A percentile compares a stretch with the other conserved stretches of the same genome.
Evolutionary conservation across 371 early-diverging fungal genomes (phyloP).

Genomic region (Zancudomyces culisetae): DNA sequence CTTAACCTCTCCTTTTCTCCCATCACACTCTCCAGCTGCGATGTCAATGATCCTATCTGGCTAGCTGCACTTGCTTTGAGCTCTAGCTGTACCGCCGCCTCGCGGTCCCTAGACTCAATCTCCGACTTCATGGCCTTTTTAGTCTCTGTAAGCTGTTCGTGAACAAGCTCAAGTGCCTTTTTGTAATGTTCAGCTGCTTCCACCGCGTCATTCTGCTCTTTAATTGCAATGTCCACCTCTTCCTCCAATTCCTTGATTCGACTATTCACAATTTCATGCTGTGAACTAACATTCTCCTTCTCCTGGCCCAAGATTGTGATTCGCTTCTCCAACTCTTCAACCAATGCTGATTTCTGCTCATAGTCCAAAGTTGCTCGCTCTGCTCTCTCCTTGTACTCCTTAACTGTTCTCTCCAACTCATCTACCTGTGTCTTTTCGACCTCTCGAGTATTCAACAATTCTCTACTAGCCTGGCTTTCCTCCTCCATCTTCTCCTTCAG

Average conservation of each 20-base stretch:
- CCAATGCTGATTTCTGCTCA: slow-evolving; percentile 21
- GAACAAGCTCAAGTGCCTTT: neutral
- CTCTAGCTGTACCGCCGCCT: slow-evolving; percentile 3
- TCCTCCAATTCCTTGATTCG: slow-evolving; percentile 6
- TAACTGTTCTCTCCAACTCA: slow-evolving; percentile 34
- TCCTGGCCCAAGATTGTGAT: slow-evolving; percentile 34
- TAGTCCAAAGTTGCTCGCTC: slow-evolving; percentile 34
- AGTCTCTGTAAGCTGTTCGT: neutral
- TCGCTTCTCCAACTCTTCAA: slow-evolving; percentile 30
- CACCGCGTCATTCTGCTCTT: neutral
- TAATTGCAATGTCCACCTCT: neutral
- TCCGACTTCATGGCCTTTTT: slow-evolving; percentile 25
- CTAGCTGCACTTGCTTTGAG: slow-evolving; percentile 7
- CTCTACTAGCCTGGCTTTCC: slow-evolving; percentile 25
- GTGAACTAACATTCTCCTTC: slow-evolving; percentile 26
- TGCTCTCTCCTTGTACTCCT: slow-evolving; percentile 19
- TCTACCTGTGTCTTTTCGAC: slow-evolving; percentile 29
- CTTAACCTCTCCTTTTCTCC: slow-evolving; percentile 34
- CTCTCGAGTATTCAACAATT: slow-evolving; percentile 40
- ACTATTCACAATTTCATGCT: neutral
- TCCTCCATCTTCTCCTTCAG: slow-evolving; percentile 27
- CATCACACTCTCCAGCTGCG: slow-evolving; percentile 38
- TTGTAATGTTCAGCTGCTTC: slow-evolving; percentile 1
- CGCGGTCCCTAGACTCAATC: slow-evolving; percentile 21
- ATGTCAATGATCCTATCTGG: slow-evolving; percentile 37